Evolutionary conservation across 139 green algal genomes (phyloP).

Genomic region (Closterium sp.): DNA sequence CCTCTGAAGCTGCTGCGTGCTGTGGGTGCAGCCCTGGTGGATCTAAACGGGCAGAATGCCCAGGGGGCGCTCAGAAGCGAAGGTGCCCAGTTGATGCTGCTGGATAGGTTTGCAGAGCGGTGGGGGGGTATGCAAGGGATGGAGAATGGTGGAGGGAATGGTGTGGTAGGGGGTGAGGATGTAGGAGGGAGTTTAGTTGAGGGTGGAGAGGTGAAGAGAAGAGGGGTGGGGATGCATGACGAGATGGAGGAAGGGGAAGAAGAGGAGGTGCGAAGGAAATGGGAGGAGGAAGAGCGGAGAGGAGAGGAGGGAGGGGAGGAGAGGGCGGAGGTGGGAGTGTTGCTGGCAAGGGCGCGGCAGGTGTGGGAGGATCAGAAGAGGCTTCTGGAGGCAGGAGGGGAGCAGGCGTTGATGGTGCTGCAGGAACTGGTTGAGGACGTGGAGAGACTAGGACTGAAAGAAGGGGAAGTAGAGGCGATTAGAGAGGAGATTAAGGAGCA

Average conservation of each 20-base stretch:
- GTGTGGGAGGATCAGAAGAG: not conserved
- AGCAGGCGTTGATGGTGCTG: not conserved
- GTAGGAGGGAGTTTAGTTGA: not conserved
- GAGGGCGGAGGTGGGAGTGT: not conserved
- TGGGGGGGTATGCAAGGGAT: not conserved
- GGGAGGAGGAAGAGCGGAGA: no score
- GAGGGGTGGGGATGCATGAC: no score
- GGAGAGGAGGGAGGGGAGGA: no score
- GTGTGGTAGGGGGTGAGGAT: not conserved
- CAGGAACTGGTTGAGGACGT: constrained; percentile 22
- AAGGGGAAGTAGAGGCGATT: constrained; percentile 1
- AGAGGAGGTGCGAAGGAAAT: no score
- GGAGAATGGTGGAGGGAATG: not conserved
- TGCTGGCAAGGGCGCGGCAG: not conserved
- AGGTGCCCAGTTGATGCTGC: constrained; percentile 15
- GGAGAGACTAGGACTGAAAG: not conserved
- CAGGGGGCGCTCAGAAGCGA: constrained; percentile 12
- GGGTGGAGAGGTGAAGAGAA: not conserved
- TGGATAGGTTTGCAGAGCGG: constrained; percentile 18
- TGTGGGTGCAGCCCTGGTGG: constrained; percentile 72
- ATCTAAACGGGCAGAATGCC: constrained; percentile 79
- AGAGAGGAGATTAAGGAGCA: constrained; percentile 8
- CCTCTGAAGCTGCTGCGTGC: constrained; percentile 74
- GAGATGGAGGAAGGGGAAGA: no score
- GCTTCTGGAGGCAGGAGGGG: not conserved